Conservation (phyloP, 1,284 basidiomycete genomes). For the Chondrostereum purpureum region DNA sequence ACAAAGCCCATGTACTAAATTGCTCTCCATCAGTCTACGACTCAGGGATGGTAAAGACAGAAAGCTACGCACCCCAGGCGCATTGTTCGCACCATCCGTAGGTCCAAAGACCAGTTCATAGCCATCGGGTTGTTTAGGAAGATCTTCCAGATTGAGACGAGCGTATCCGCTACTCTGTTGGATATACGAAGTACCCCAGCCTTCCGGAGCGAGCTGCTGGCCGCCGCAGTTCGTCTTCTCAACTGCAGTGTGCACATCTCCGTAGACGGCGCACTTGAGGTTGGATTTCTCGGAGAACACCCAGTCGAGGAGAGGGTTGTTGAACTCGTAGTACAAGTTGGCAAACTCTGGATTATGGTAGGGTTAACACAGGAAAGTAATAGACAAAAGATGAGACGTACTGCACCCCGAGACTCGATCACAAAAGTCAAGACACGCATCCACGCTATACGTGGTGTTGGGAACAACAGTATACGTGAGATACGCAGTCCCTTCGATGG, state of each 20-base stretch:
- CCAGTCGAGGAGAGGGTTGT: conserved; percentile 14
- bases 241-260: conserved; percentile 6
- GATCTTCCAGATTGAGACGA: conserved; percentile 7
- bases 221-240: conserved; percentile 11
- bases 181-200: conserved; percentile 7
- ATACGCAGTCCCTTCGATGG: conserved; percentile 14
- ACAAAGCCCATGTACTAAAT: conserved; percentile 24
- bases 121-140: conserved; percentile 7
- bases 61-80: conserved; percentile 14
- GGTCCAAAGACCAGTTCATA: conserved; percentile 18
- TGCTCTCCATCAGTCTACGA: conserved; percentile 5
- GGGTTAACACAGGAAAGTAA: background rate
- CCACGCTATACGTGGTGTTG: conserved; percentile 11
- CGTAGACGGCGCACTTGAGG: conserved; percentile 16
- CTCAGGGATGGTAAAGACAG: background rate
- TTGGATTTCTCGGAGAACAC: conserved; percentile 15
- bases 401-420: conserved; percentile 13
- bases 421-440: conserved; percentile 14
- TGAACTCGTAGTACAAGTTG: conserved; percentile 17
- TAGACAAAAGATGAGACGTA: conserved; percentile 6
- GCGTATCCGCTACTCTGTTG: conserved; percentile 10
- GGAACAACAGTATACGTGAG: conserved; percentile 12
- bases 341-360: conserved; percentile 13
- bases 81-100: conserved; percentile 15
- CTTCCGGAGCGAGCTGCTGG: conserved; percentile 5